Conservation (phyloP, 805 yeast genomes). For the Starmerella apicola region DNA sequence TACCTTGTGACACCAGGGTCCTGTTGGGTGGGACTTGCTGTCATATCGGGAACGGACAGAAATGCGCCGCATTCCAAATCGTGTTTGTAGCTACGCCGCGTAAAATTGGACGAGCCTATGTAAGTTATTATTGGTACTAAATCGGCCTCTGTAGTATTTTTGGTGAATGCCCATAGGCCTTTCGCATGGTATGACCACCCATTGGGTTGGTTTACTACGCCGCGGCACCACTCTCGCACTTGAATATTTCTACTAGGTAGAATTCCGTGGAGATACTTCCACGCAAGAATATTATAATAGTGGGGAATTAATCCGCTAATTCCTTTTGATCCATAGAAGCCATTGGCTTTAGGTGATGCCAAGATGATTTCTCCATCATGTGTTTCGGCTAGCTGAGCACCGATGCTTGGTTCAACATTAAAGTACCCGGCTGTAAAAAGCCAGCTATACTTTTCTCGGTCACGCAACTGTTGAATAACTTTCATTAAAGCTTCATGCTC, state of each 20-base stretch:
- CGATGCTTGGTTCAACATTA: slow-evolving; percentile 71
- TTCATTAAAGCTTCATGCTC: slow-evolving; percentile 56
- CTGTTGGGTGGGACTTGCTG: too few relatives aligned
- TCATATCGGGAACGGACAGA: too few relatives aligned
- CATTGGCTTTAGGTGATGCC: slow-evolving; percentile 86
- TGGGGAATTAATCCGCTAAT: slow-evolving; percentile 70
- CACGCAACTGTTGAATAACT: slow-evolving; percentile 22
- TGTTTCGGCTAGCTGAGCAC: slow-evolving; percentile 38
- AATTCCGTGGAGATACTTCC: slow-evolving; percentile 49
- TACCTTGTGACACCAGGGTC: too few relatives aligned
- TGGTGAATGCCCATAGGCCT: slow-evolving; percentile 62
- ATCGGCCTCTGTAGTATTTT: slow-evolving; percentile 16
- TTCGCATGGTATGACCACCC: slow-evolving; percentile 99
- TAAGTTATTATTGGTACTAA: slow-evolving; percentile 64
- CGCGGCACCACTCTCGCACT: slow-evolving; percentile 76
- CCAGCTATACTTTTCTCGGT: slow-evolving; percentile 45
- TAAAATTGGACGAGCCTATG: slow-evolving; percentile 88
- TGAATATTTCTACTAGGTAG: slow-evolving; percentile 37
- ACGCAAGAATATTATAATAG: slow-evolving; percentile 70
- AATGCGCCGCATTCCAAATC: slow-evolving; percentile 86
- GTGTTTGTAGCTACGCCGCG: slow-evolving; percentile 72
- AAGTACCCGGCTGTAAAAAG: slow-evolving; percentile 93
- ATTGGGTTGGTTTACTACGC: slow-evolving; percentile 60
- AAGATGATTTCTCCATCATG: slow-evolving; percentile 57
- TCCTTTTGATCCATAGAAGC: slow-evolving; percentile 78